Evolutionary conservation across 495 filamentous ascomycete species (phyloP).

Genomic region (Penicilliopsis zonata): DNA sequence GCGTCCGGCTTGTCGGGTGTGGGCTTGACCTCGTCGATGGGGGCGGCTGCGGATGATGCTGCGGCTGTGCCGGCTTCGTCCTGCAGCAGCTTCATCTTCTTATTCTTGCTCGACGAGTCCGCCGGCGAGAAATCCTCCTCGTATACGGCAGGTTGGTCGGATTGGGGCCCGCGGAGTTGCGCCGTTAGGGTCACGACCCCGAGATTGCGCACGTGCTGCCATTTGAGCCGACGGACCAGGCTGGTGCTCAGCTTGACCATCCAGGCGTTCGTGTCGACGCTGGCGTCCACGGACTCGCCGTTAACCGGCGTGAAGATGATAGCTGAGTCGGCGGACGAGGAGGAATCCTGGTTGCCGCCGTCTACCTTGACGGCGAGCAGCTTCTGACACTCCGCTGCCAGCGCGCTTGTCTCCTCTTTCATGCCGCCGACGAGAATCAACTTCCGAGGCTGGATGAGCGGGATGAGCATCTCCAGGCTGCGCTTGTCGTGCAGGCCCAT

Average conservation of each 20-base stretch:
- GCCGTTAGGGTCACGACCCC: slow-evolving; percentile 84
- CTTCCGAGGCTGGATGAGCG: slow-evolving; percentile 86
- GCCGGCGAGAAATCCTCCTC: slow-evolving; percentile 26
- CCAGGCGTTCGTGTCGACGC: slow-evolving; percentile 97
- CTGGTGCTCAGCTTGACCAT: slow-evolving; percentile 75
- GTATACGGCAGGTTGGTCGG: slow-evolving; percentile 12
- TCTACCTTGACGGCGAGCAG: slow-evolving; percentile 47
- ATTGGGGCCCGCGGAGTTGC: slow-evolving; percentile 34
- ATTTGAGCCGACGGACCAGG: slow-evolving; percentile 73
- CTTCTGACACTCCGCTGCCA: slow-evolving; percentile 73
- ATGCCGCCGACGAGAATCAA: slow-evolving; percentile 78
- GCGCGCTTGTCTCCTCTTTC: slow-evolving; percentile 57
- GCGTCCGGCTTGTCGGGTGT: slow-evolving; percentile 17
- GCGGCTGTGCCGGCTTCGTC: slow-evolving; percentile 19
- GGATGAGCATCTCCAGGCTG: slow-evolving; percentile 86
- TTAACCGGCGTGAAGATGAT: slow-evolving; percentile 71
- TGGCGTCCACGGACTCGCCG: slow-evolving; percentile 67
- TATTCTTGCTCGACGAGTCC: slow-evolving; percentile 51
- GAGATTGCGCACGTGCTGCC: slow-evolving; percentile 85
- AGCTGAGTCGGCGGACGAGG: slow-evolving; percentile 26
- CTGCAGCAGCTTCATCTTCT: slow-evolving; percentile 54
- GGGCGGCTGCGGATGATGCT: slow-evolving; percentile 11
- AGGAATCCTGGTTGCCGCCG: too few relatives aligned
- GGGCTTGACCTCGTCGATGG: slow-evolving; percentile 12
- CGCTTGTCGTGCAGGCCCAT: slow-evolving; percentile 86